Evolutionary conservation across 2,329 filamentous ascomycete genomes (phyloP).

Genomic region (Leptosphaerulina australis): DNA sequence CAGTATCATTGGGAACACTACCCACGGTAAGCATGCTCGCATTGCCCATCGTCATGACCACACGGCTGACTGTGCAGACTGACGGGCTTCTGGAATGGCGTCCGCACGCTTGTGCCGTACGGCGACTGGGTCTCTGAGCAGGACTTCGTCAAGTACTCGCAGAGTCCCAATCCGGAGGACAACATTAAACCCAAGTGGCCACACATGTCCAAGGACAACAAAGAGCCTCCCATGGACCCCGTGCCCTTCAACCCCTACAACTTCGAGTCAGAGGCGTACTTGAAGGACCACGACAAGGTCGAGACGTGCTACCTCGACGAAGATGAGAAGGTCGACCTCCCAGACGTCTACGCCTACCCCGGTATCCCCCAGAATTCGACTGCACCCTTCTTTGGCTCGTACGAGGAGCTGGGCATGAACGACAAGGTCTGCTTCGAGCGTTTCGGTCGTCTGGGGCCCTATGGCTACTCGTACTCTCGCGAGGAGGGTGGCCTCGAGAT

Average conservation of each 20-base stretch:
- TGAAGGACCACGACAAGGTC: conserved; percentile 59
- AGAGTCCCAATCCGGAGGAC: conserved; percentile 47
- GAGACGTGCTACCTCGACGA: conserved; percentile 69
- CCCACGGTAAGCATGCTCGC: conserved; percentile 42
- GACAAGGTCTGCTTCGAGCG: conserved; percentile 59
- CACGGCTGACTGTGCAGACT: conserved; percentile 38
- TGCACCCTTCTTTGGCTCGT: conserved; percentile 56
- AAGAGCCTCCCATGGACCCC: conserved; percentile 49
- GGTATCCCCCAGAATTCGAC: conserved; percentile 58
- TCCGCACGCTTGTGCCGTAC: conserved; percentile 53
- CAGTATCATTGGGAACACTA: conserved; percentile 56
- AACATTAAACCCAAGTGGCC: conserved; percentile 48
- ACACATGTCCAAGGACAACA: conserved; percentile 42
- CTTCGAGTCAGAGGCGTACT: conserved; percentile 52
- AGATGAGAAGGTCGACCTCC: conserved; percentile 61
- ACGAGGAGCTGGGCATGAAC: conserved; percentile 55
- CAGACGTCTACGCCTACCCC: conserved; percentile 70
- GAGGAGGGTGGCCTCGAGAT: conserved; percentile 58
- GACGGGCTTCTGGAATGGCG: conserved; percentile 56
- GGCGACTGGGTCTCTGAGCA: conserved; percentile 54
- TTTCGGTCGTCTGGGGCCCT: conserved; percentile 57
- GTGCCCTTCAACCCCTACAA: conserved; percentile 55
- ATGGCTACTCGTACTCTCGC: conserved; percentile 57
- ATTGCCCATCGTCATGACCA: background rate
- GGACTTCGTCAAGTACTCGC: conserved; percentile 49